phyloP scores from a whole-genome alignment of 2,329 filamentous ascomycete genomes.

The Cercospora sp. region DNA sequence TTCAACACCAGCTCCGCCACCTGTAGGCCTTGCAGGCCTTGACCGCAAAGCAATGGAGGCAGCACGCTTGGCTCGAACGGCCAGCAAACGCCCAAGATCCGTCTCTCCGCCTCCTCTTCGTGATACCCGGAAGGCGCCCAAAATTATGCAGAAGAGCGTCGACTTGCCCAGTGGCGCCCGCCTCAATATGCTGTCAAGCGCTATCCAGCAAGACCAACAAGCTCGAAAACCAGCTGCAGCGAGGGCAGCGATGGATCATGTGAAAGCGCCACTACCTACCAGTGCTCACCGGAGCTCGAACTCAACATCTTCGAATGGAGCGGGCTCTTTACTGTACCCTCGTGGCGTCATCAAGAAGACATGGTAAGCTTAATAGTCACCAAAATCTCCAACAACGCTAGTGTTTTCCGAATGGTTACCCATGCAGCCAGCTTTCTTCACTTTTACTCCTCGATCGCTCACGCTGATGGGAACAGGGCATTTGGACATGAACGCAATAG shows the following conservation, averaged over 20 bases:
- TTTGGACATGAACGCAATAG: constrained; percentile 60
- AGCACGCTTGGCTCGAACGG: constrained; percentile 71
- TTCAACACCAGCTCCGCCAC: neutral
- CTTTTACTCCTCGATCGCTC: neutral
- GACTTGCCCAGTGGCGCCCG: constrained; percentile 28
- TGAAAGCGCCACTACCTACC: constrained; percentile 11
- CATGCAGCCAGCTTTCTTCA: neutral
- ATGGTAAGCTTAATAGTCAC: constrained; percentile 48
- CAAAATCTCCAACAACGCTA: neutral
- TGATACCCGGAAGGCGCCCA: constrained; percentile 33
- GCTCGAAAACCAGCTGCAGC: constrained; percentile 29
- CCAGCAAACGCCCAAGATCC: constrained; percentile 60
- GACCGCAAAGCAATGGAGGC: constrained; percentile 83
- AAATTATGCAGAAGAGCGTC: constrained; percentile 27
- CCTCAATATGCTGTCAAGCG: constrained; percentile 31
- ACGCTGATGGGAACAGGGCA: constrained; percentile 39
- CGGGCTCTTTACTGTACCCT: constrained; percentile 48
- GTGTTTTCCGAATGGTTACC: neutral
- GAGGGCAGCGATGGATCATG: constrained; percentile 27
- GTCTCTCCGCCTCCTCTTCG: constrained; percentile 40
- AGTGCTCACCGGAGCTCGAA: neutral
- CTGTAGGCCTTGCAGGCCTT: constrained; percentile 53
- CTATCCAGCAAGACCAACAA: constrained; percentile 27
- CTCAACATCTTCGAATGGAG: neutral
- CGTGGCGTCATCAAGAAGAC: constrained; percentile 77